Evolutionary conservation across 2,329 filamentous ascomycete genomes (phyloP).

Genomic region (Diaporthe ampelina): DNA sequence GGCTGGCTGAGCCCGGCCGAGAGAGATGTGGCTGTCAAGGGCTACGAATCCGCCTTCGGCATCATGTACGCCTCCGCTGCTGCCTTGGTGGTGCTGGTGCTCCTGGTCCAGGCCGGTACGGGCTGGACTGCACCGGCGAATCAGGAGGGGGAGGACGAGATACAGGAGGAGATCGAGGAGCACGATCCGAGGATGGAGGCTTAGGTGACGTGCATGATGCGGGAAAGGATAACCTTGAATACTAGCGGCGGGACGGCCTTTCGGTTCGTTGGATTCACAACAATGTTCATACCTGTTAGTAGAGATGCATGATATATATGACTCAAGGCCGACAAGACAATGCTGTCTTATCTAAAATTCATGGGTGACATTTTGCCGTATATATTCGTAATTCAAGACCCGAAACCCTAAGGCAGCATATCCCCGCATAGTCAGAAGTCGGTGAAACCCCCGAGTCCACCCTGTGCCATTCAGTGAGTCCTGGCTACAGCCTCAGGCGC

Average conservation of each 20-base stretch:
- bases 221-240: background rate
- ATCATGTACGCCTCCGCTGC: conserved; percentile 64
- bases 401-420: background rate
- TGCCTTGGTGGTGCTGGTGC: conserved; percentile 57
- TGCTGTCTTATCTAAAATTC: conserved; percentile 10
- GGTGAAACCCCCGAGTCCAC: background rate
- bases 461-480: no score
- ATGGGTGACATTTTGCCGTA: background rate
- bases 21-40: conserved; percentile 59
- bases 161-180: conserved; percentile 52
- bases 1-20: conserved; percentile 58
- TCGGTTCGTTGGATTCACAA: background rate
- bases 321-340: background rate
- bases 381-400: background rate
- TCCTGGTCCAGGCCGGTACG: conserved; percentile 63
- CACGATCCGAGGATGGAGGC: conserved; percentile 51
- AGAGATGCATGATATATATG: background rate
- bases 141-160: conserved; percentile 65
- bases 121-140: conserved; percentile 61
- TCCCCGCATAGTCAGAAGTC: conserved; percentile 2
- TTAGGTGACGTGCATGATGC: conserved; percentile 12
- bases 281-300: conserved; percentile 17
- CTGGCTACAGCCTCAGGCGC: background rate
- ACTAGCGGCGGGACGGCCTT: conserved; percentile 13
- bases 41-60: conserved; percentile 61